Base-by-base conservation (phyloP, 208 protist species). In the Trypanosoma boissoni region DNA sequence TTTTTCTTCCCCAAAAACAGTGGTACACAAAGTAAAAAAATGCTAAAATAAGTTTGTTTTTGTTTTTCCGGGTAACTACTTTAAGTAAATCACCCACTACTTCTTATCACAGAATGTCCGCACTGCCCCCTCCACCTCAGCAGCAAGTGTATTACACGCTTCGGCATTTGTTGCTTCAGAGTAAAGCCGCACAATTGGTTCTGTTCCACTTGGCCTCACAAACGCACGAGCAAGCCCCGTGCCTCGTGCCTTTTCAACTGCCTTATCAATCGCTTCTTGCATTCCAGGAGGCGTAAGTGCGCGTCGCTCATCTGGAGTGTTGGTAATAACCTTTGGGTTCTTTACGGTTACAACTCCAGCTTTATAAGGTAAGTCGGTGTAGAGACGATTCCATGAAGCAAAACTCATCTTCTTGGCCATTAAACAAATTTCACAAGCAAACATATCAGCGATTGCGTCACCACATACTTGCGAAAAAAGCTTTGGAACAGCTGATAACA, bases 151-250 rank as follows among this genome's bases (percentile, higher is more conserved):
- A 1, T 77, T 67, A 46, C 76, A 88, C 16, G 46, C 66, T 18
- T 60, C 50, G 2, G 21, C 20, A 31, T 26, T 68, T 27, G 61
- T 55, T 4, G 83, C 72, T 42, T 97, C 94, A 0, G 86, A 81
- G 64, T 97, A 97, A 10, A 97, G 78, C 20, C 92, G 75, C 14
- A 98, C 92, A 53, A 98, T 79, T 3, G 96, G 86, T 60, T 98
- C 96, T 2, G 96, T 98, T 12, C 96, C 96, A 32, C 90, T 97
- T 0, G 95, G 94, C 2, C 96, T 72, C 18, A 96, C 92, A 82
- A 98, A 98, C 0, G 83, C 69, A 2, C 90, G 76, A 2, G 79
- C 78, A 12, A 42, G 34, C 2, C 45, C 34, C 37, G 48, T 57
- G 10, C 36, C 41, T 7, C 9, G 2, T 51, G 61, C 48, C 20